Evolutionary conservation across 495 filamentous ascomycete species (phyloP).

Genomic region (Lepraria neglecta): DNA sequence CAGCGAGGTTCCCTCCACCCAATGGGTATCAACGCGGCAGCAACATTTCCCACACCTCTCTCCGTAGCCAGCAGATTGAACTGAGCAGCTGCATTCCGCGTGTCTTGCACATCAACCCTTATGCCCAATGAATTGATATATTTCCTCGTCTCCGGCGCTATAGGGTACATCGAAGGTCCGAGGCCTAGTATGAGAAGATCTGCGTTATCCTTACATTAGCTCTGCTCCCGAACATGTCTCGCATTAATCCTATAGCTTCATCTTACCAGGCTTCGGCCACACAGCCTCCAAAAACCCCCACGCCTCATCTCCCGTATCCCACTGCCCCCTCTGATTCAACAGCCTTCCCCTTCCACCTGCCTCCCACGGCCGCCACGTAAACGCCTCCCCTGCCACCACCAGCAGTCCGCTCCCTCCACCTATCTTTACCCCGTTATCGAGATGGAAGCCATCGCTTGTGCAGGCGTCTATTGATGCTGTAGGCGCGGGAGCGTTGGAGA

Average conservation of each 20-base stretch:
- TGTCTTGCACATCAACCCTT: conserved; percentile 83
- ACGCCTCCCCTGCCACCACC: conserved; percentile 78
- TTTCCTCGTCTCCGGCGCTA: conserved; percentile 66
- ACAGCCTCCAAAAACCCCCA: conserved; percentile 74
- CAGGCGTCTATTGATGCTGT: conserved; percentile 78
- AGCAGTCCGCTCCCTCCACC: conserved; percentile 60
- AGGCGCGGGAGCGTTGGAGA: conserved; percentile 68
- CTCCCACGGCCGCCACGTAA: conserved; percentile 69
- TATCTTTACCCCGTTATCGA: conserved; percentile 70
- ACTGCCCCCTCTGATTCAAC: conserved; percentile 71
- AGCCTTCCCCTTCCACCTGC: conserved; percentile 41
- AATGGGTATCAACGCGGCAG: conserved; percentile 81
- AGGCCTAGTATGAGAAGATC: conserved; percentile 86
- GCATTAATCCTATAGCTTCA: too few relatives aligned
- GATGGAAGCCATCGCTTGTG: conserved; percentile 66
- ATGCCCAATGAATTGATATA: conserved; percentile 74
- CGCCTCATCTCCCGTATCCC: conserved; percentile 58
- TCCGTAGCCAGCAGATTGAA: conserved; percentile 84
- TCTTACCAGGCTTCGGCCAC: conserved; percentile 81
- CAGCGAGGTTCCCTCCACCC: conserved; percentile 60
- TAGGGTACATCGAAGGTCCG: conserved; percentile 63
- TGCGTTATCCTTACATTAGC: conserved; percentile 29
- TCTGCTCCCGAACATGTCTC: too few relatives aligned
- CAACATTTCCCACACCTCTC: conserved; percentile 69
- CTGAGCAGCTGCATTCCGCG: conserved; percentile 85